Percentiles rank a stretch among this genome's conserved stretches.
Conservation (phyloP, 345 rosid genomes). For the Hypericum androsaemum region DNA sequence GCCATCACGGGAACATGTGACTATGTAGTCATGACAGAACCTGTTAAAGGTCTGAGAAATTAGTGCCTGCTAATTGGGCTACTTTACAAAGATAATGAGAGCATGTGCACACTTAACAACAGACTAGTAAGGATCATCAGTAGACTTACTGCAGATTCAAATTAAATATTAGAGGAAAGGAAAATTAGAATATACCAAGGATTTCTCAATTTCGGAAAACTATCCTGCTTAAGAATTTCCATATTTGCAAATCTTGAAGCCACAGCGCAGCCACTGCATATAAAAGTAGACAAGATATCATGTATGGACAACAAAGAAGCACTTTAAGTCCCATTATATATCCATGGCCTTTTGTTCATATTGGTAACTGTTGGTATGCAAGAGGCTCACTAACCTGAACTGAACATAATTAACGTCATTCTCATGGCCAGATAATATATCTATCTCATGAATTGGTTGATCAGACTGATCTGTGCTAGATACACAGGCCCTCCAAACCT, state of each 20-base stretch:
- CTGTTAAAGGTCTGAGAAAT: conserved; percentile 32
- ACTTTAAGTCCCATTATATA: conserved; percentile 5
- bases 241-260: conserved; percentile 59
- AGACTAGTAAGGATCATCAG: too few relatives aligned
- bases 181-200: conserved; percentile 45
- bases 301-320: conserved; percentile 12
- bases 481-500: conserved; percentile 90
- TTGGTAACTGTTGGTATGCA: too few relatives aligned
- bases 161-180: background rate
- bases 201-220: conserved; percentile 71
- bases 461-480: conserved; percentile 49
- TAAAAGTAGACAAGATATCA: too few relatives aligned
- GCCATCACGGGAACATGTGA: conserved; percentile 96
- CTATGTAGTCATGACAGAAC: conserved; percentile 88
- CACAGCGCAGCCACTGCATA: conserved; percentile 85
- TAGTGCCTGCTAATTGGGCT: background rate
- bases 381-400: conserved; percentile 54
- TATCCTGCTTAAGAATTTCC: conserved; percentile 71
- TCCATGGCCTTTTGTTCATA: conserved; percentile 2
- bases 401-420: conserved; percentile 99
- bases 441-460: conserved; percentile 90
- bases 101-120: too few relatives aligned
- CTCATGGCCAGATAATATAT: conserved; percentile 85
- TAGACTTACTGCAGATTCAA: too few relatives aligned
- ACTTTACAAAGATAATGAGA: too few relatives aligned